Evolutionary conservation across 2,329 filamentous ascomycete species (phyloP), one percentile per base, ranked within the genome.

Genomic region (Nothophaeocryptopus gaeumannii): DNA sequence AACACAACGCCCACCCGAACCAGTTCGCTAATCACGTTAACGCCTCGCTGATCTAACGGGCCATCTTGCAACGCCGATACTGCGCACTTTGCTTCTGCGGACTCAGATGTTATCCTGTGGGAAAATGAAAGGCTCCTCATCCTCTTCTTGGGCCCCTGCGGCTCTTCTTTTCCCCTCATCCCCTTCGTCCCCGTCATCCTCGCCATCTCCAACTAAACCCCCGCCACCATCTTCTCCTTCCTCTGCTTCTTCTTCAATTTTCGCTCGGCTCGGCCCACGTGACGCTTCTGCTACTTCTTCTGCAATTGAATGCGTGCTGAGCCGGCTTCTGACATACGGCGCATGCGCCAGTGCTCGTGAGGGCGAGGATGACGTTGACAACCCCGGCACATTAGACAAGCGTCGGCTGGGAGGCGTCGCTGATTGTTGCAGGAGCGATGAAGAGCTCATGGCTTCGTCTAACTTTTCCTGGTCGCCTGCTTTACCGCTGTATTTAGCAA

Each of bases 361-460:
- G 1, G 91, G 91, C 8, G 91, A 96, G 0, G 90, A 92, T 1
- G 89, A 92, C 9, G 85, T 85, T 3, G 91, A 96, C 73, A 84
- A 80, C 5, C 78, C 78, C 14, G 82, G 81, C 10, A 83, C 79
- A 39, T 78, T 81, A 5, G 80, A 80, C 1, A 90, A 78, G 45
- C 88, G 86, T 68, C 90, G 88, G 53, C 86, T 83, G 2, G 82
- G 84, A 0, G 90, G 88, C 51, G 82, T 88, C 4, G 87, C 89
- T 0, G 89, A 93, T 34, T 88, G 82, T 39, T 95, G 87, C 50
- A 96, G 74, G 60, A 95, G 82, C 62, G 90, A 80, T 0, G 92
- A 97, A 1, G 89, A 93, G 26, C 89, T 89, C 79, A 99, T 89
- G 0, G 90, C 96, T 46, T 99, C 93, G 0, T 89, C 95, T 35